Percentiles rank a stretch among this genome's conserved stretches.
Evolutionary conservation across 2,329 filamentous ascomycete genomes (phyloP).

Genomic region (Paracorniculantispora psalliotae): DNA sequence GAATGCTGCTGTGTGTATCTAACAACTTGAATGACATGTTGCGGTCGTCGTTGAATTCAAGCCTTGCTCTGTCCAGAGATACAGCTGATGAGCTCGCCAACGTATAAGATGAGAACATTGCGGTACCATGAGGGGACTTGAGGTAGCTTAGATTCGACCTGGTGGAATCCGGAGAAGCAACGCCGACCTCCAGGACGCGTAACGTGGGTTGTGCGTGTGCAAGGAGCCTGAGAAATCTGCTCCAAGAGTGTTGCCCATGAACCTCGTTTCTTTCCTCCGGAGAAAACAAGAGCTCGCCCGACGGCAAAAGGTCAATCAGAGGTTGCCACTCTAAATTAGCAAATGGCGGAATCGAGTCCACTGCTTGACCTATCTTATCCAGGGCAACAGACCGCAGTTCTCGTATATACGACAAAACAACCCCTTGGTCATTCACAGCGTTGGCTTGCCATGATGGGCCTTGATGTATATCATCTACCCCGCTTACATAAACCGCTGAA

Average conservation of each 20-base stretch:
- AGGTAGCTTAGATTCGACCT: neutral
- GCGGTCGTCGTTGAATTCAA: neutral
- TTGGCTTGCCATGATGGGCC: neutral
- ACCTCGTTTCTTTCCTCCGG: neutral
- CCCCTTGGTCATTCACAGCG: neutral
- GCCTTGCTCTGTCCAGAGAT: neutral
- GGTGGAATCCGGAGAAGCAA: neutral
- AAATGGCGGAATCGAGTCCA: neutral
- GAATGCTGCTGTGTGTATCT: neutral
- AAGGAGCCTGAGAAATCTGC: neutral
- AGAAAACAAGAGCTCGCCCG: neutral
- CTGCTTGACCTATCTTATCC: neutral
- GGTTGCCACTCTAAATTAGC: neutral
- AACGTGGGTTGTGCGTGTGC: neutral
- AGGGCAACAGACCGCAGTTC: neutral
- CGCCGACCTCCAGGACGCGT: neutral
- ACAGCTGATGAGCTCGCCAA: neutral
- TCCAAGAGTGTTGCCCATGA: neutral
- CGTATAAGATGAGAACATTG: neutral
- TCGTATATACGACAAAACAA: neutral
- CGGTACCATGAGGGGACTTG: neutral
- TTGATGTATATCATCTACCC: neutral
- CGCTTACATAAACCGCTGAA: neutral
- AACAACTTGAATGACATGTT: neutral
- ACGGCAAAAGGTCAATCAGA: neutral